These are phyloP conservation scores for Silene conica DNA, from an alignment of 148 eudicot genomes.

Conservation along the genomic window DNA sequence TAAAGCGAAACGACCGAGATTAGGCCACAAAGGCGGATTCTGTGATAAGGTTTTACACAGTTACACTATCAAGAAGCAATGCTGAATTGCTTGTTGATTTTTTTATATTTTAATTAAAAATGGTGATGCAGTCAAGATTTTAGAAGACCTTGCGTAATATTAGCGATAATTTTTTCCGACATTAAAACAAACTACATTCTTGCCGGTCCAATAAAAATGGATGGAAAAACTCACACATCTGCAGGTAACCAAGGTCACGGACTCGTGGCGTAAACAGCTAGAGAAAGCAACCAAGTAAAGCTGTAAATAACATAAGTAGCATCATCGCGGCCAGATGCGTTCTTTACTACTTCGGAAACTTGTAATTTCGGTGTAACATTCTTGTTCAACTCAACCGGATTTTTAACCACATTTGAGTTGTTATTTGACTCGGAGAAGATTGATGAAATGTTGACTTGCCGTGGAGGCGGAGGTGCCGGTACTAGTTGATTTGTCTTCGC, in stretches of 20 bases:
- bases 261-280: conserved; percentile 14
- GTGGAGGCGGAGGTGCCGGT: conserved; percentile 18
- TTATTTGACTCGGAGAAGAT: background rate
- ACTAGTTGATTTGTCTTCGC: conserved; percentile 11
- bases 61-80: too few relatives aligned
- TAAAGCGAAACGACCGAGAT: background rate
- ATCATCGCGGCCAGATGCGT: conserved; percentile 4
- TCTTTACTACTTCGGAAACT: conserved; percentile 16
- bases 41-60: background rate
- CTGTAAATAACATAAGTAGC: conserved; percentile 1
- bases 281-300: conserved; percentile 18
- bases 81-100: too few relatives aligned
- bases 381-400: background rate
- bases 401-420: conserved; percentile 5
- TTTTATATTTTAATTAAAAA: too few relatives aligned
- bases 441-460: background rate
- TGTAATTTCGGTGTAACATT: conserved; percentile 22
- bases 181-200: too few relatives aligned
- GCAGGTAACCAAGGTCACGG: conserved; percentile 6
- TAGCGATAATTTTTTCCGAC: too few relatives aligned
- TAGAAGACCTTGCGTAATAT: too few relatives aligned
- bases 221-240: background rate
- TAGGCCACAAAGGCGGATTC: background rate
- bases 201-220: too few relatives aligned
- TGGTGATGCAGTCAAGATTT: too few relatives aligned